A percentile compares a stretch with the other conserved stretches of the same genome.
These are phyloP conservation scores for Schwanniomyces polymorphus DNA, from an alignment of 805 yeast species.

Conservation along the genomic window DNA sequence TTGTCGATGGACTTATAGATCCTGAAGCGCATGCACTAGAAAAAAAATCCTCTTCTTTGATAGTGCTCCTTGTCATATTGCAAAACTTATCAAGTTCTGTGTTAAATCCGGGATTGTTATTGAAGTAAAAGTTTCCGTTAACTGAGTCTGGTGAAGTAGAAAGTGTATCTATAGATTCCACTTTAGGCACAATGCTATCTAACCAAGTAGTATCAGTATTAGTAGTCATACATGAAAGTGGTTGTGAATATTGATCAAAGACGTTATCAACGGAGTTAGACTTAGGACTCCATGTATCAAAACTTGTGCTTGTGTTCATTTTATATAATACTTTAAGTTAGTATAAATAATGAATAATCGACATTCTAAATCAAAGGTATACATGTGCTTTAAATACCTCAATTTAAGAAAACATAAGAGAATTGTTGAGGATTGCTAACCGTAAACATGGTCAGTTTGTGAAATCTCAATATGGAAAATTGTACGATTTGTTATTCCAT, in stretches of 20 bases:
- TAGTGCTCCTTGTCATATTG: constrained; percentile 7
- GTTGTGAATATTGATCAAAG: constrained; percentile 3
- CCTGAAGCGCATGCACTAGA: constrained; percentile 12
- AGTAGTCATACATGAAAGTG: constrained; percentile 7
- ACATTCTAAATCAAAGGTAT: neutral
- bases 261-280: neutral
- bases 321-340: neutral
- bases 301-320: neutral
- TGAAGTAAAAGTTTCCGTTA: neutral
- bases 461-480: neutral
- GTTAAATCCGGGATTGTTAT: neutral
- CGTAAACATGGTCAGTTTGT: neutral
- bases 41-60: constrained; percentile 6
- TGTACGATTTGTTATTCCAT: neutral
- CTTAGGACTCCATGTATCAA: neutral
- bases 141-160: neutral
- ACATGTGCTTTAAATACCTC: neutral
- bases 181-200: neutral
- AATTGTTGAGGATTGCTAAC: neutral
- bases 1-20: neutral
- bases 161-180: neutral
- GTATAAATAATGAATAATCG: neutral
- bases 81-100: neutral
- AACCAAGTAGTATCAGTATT: neutral
- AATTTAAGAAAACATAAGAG: neutral